These are phyloP conservation scores for Alternaria solani DNA, from an alignment of 2,329 filamentous ascomycete species.

Conservation along the genomic window DNA sequence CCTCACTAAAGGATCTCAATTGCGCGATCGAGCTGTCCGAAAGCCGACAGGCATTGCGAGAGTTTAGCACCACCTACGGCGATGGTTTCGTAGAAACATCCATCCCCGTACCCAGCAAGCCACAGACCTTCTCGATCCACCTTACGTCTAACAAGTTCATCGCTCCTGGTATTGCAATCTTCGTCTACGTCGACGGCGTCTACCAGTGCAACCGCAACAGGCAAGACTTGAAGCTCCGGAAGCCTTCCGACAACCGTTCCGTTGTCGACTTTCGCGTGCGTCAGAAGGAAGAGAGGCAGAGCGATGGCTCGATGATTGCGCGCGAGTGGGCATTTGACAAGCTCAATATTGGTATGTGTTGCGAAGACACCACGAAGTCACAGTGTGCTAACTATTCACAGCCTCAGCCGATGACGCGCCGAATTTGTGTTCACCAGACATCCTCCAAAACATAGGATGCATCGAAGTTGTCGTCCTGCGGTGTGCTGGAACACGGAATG, in stretches of 20 bases:
- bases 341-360: constrained; percentile 56
- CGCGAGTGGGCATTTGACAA: constrained; percentile 63
- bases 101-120: constrained; percentile 58
- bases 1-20: constrained; percentile 60
- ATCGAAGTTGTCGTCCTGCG: constrained; percentile 60
- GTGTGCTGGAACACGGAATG: constrained; percentile 44
- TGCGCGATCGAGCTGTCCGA: constrained; percentile 61
- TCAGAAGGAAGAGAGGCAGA: constrained; percentile 62
- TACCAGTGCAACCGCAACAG: constrained; percentile 67
- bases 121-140: constrained; percentile 59
- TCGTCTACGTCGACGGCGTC: constrained; percentile 65
- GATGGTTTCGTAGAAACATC: constrained; percentile 63
- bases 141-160: constrained; percentile 61
- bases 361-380: fast-evolving
- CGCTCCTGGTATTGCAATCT: constrained; percentile 61
- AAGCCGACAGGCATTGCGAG: constrained; percentile 54
- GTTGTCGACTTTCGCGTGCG: constrained; percentile 60
- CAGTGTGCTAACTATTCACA: constrained; percentile 31
- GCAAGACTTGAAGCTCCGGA: constrained; percentile 49
- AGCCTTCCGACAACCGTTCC: constrained; percentile 40
- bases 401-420: constrained; percentile 51
- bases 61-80: constrained; percentile 60
- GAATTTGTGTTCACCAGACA: constrained; percentile 39
- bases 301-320: constrained; percentile 58
- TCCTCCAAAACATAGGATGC: constrained; percentile 54